Conservation (phyloP, 2,329 filamentous ascomycete species). For the Aspergillus melleus region DNA sequence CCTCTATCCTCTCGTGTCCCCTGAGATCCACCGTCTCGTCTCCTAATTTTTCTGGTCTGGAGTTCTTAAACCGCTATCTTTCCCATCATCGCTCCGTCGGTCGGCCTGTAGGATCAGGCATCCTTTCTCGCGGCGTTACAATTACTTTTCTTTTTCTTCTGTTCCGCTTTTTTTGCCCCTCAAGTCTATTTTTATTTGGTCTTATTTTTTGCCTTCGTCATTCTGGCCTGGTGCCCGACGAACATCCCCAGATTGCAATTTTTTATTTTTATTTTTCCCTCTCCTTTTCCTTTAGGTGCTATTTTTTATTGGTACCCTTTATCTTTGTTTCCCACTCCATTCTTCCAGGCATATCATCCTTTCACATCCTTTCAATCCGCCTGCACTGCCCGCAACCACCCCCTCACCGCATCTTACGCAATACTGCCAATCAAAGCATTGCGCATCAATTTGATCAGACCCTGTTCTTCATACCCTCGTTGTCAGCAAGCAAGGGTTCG, state of each 20-base stretch:
- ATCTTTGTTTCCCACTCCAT: not conserved
- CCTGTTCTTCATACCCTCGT: conserved; percentile 5
- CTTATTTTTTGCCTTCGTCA: not conserved
- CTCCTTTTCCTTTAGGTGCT: not conserved
- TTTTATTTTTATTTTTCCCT: conserved; percentile 1
- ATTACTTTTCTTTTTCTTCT: not conserved
- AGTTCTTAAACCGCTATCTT: not conserved
- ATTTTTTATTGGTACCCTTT: too few relatives aligned
- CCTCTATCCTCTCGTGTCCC: not conserved
- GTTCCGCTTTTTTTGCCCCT: conserved; percentile 6
- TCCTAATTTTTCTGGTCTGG: not conserved
- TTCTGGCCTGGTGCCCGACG: conserved; percentile 17
- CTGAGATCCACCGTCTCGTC: not conserved
- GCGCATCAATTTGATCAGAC: conserved; percentile 4
- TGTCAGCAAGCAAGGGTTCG: conserved; percentile 6
- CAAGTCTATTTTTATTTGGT: conserved; percentile 7
- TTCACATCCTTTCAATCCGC: not conserved
- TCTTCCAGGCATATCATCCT: not conserved
- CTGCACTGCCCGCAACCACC: not conserved
- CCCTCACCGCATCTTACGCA: conserved; percentile 4
- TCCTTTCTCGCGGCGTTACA: not conserved
- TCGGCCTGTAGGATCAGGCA: conserved; percentile 9
- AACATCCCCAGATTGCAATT: not conserved
- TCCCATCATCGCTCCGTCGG: not conserved
- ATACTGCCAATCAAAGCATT: not conserved